Evolutionary conservation across 352 stramenopile species (phyloP).

Genomic region (Pythium brachiatum): DNA sequence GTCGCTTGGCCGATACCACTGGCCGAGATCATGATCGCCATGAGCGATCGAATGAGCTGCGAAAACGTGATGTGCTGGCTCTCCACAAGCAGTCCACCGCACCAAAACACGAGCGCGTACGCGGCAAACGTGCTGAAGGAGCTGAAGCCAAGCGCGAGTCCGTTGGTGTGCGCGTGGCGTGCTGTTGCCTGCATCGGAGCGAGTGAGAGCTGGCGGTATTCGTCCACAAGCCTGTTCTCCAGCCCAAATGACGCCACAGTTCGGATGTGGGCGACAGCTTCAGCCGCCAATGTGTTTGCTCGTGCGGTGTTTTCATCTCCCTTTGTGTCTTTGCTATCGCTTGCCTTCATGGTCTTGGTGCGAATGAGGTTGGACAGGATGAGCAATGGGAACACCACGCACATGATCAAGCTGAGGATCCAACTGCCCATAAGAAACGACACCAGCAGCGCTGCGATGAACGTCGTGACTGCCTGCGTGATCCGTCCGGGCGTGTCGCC

Average conservation of each 20-base stretch:
- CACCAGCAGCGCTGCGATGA: slow-evolving; percentile 54
- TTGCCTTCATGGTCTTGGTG: slow-evolving; percentile 25
- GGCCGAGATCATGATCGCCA: slow-evolving; percentile 44
- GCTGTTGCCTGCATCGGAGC: slow-evolving; percentile 4
- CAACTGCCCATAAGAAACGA: slow-evolving; percentile 66
- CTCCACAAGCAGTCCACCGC: slow-evolving; percentile 33
- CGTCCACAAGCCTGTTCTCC: slow-evolving; percentile 19
- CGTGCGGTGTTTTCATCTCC: slow-evolving; percentile 1
- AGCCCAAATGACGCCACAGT: slow-evolving; percentile 51
- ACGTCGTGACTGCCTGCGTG: slow-evolving; percentile 44
- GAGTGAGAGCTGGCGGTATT: slow-evolving; percentile 21
- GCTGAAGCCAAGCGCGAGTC: slow-evolving; percentile 22
- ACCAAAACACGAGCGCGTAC: slow-evolving; percentile 30
- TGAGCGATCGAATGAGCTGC: slow-evolving; percentile 38
- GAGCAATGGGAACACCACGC: slow-evolving; percentile 59
- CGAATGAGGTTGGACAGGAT: slow-evolving; percentile 38
- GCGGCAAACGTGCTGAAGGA: slow-evolving; percentile 26
- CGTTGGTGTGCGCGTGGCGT: slow-evolving; percentile 16
- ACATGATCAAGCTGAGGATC: slow-evolving; percentile 67
- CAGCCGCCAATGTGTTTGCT: slow-evolving; percentile 22
- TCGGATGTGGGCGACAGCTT: slow-evolving; percentile 36
- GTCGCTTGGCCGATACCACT: slow-evolving; percentile 33
- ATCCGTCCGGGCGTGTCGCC: slow-evolving; percentile 47
- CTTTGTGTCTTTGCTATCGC: not conserved
- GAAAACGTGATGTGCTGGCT: slow-evolving; percentile 34